A percentile compares a stretch with the other conserved stretches of the same genome.
phyloP scores from a whole-genome alignment of 192 early-diverging fungal species.

The Podila clonocystis region DNA sequence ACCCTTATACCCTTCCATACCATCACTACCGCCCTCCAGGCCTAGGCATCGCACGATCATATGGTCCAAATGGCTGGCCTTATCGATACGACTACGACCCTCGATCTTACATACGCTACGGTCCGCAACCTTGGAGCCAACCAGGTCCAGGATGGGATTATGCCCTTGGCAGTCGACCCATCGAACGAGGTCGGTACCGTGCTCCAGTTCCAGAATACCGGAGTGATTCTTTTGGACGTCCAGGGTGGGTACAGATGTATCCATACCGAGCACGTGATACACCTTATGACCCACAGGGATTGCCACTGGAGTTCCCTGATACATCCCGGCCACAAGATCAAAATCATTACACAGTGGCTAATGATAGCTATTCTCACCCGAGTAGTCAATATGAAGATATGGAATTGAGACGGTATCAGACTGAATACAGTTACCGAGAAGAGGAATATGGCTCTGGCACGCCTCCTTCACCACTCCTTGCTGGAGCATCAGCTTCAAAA shows the following conservation, averaged over 20 bases:
- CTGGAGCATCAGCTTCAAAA: neutral
- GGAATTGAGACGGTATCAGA: conserved; percentile 23
- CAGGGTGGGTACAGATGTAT: neutral
- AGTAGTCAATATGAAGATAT: neutral
- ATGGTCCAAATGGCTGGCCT: neutral
- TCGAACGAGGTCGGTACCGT: neutral
- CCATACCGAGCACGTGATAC: neutral
- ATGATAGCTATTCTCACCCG: neutral
- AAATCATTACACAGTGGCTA: neutral
- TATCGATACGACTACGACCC: neutral
- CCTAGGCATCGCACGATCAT: neutral
- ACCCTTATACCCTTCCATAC: neutral
- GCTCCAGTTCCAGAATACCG: neutral
- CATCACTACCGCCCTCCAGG: neutral
- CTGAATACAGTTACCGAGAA: neutral
- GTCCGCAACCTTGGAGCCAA: neutral
- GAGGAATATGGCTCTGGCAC: neutral
- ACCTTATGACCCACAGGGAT: neutral
- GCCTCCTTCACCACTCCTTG: neutral
- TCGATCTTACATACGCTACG: neutral
- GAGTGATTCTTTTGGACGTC: neutral
- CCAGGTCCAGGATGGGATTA: neutral
- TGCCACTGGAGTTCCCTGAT: neutral
- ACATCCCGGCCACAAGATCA: neutral
- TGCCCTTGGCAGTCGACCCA: neutral